Base-by-base conservation (phyloP, 2,329 filamentous ascomycete species). In the Penicillium frequentans region DNA sequence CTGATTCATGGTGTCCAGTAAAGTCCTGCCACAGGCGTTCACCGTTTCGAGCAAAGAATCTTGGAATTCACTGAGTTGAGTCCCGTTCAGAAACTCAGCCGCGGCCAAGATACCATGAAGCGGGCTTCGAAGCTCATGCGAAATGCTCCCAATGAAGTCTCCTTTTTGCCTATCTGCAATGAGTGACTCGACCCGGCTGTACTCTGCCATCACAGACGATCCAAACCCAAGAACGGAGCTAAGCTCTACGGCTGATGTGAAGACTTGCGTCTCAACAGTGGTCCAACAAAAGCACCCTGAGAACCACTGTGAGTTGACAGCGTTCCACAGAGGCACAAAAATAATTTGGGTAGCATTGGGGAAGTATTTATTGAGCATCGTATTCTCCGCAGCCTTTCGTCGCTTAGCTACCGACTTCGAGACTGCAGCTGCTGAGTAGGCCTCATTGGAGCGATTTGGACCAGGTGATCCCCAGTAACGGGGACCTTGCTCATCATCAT, bases 311-410 rank as follows among this genome's bases (percentile, higher is more conserved):
- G 77, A 75, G 21, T 73, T 75, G 13, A 75, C 76, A 16, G 77
- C 75, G 62, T 83, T 81, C 77, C 80, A 83, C 0, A 83, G 62
- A 0, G 81, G 81, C 6, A 82, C 68, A 55, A 83, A 83, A 3
- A 82, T 73, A 5, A 84, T 69, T 49, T 80, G 80, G 1, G 75
- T 70, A 1, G 78, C 77, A 23, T 72, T 72, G 0, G 80, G 80
- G 47, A 84, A 82, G 53, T 78, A 76, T 21, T 72, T 68, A 26
- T 75, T 75, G 9, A 81, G 66, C 45, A 75, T 63, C 6, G 67
- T 64, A 49, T 74, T 75, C 65, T 80, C 70, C 19, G 68, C 54
- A 48, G 70, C 67, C 61, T 70, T 66, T 64, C 71, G 67, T 47
- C 67, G 69, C 53, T 66, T 72, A 5, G 59, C 58, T 14, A 58